These are phyloP conservation scores for Candida dajiaensis DNA, from an alignment of 805 yeast genomes.

Conservation along the genomic window DNA sequence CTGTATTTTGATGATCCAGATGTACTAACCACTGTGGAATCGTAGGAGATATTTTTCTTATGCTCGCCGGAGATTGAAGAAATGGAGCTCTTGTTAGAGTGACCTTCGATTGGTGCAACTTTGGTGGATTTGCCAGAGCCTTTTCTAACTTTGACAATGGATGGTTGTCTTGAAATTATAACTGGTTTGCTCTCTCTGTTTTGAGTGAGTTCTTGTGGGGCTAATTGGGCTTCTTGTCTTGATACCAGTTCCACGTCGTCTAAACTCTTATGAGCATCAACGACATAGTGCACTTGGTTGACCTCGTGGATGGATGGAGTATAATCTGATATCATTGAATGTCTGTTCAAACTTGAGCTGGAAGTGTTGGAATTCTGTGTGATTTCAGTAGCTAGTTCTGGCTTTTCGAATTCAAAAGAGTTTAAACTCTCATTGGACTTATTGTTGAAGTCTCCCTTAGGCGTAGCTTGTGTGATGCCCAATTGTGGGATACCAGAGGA, in stretches of 20 bases:
- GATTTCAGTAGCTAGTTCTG: neutral
- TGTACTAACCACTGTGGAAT: constrained; percentile 3
- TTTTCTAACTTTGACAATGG: neutral
- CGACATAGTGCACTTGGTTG: constrained; percentile 13
- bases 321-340: constrained; percentile 23
- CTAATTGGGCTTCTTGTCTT: neutral
- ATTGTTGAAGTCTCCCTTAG: neutral
- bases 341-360: constrained; percentile 7
- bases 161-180: constrained; percentile 2
- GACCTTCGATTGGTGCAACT: neutral
- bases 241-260: neutral
- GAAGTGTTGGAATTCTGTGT: neutral
- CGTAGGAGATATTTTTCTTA: constrained; percentile 1
- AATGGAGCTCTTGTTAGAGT: constrained; percentile 4
- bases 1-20: constrained; percentile 10
- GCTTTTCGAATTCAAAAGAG: constrained; percentile 1
- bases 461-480: neutral
- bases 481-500: neutral
- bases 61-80: constrained; percentile 1
- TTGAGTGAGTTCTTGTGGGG: neutral
- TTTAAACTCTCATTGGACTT: neutral
- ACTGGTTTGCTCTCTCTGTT: constrained; percentile 4
- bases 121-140: neutral
- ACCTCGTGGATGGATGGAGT: constrained; percentile 23
- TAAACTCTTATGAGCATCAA: constrained; percentile 7